Evolutionary conservation across 768 basidiomycete species (phyloP).

Genomic region (Gelatoporia subvermispora): DNA sequence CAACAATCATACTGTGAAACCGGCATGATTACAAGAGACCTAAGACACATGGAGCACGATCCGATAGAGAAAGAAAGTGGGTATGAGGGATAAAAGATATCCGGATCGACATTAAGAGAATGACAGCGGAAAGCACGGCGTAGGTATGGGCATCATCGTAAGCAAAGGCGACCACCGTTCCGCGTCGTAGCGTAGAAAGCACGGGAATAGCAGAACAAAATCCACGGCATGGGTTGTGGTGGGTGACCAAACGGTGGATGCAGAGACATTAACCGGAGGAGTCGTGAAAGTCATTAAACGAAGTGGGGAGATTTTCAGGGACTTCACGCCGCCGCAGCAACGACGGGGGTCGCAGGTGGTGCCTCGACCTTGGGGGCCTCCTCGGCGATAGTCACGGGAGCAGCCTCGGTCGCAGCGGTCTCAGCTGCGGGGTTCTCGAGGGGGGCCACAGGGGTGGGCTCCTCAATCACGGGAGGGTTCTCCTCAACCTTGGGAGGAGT

Average conservation of each 20-base stretch:
- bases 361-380: conserved; percentile 33
- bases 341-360: conserved; percentile 57
- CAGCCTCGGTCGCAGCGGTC: conserved; percentile 32
- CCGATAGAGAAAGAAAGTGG: conserved; percentile 46
- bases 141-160: conserved; percentile 50
- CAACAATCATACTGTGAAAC: conserved; percentile 11
- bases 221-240: conserved; percentile 21
- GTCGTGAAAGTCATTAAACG: conserved; percentile 33
- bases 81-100: conserved; percentile 23
- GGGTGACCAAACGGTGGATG: conserved; percentile 13
- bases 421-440: conserved; percentile 73
- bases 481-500: conserved; percentile 82
- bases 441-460: conserved; percentile 76
- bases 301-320: conserved; percentile 28
- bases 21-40: conserved; percentile 55
- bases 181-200: conserved; percentile 39
- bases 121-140: conserved; percentile 39
- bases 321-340: conserved; percentile 76
- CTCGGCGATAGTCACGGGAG: conserved; percentile 23
- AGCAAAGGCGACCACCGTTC: conserved; percentile 52
- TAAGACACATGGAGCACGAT: conserved; percentile 55
- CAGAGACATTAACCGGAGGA: conserved; percentile 20
- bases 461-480: conserved; percentile 84
- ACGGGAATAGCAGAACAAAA: conserved; percentile 29
- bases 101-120: conserved; percentile 48